phyloP scores from a whole-genome alignment of 1,284 basidiomycete species.

The Moniliophthora roreri region DNA sequence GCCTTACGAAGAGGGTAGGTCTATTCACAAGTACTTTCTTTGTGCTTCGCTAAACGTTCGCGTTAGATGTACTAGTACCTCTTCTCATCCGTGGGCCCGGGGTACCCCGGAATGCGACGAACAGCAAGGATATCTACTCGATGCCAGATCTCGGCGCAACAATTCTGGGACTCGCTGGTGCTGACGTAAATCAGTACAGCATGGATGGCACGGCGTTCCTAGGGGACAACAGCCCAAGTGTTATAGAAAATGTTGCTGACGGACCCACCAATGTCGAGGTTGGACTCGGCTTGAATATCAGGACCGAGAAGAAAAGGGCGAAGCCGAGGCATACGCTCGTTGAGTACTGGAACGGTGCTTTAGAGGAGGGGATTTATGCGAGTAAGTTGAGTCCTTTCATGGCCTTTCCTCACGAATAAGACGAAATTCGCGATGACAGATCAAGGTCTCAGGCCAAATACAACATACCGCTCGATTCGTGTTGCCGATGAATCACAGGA shows the following conservation, averaged over 20 bases:
- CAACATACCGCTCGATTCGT: slow-evolving; percentile 5
- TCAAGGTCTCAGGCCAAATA: not conserved
- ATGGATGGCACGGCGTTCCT: not conserved
- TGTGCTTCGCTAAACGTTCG: not conserved
- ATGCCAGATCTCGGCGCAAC: slow-evolving; percentile 3
- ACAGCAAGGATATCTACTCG: not conserved
- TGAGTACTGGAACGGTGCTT: slow-evolving; percentile 4
- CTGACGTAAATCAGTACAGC: not conserved
- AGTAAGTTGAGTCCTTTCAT: not conserved
- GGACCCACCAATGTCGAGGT: too few species aligned
- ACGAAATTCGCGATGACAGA: not conserved
- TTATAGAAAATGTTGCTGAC: too few species aligned
- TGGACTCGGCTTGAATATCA: too few species aligned
- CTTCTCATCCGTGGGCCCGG: slow-evolving; percentile 5
- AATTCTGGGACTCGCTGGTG: slow-evolving; percentile 1
- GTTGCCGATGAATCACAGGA: not conserved
- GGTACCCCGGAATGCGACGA: not conserved
- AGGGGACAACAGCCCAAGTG: not conserved
- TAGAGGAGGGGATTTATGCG: slow-evolving; percentile 5
- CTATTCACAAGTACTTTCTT: too few species aligned
- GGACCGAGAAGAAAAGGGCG: too few species aligned
- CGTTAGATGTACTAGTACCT: slow-evolving; percentile 3
- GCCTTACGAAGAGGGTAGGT: slow-evolving; percentile 9
- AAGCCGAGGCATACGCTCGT: slow-evolving; percentile 2
- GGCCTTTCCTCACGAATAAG: not conserved